Conservation (phyloP, 176 grass and related monocot genomes). For the Rhynchospora breviuscula region DNA sequence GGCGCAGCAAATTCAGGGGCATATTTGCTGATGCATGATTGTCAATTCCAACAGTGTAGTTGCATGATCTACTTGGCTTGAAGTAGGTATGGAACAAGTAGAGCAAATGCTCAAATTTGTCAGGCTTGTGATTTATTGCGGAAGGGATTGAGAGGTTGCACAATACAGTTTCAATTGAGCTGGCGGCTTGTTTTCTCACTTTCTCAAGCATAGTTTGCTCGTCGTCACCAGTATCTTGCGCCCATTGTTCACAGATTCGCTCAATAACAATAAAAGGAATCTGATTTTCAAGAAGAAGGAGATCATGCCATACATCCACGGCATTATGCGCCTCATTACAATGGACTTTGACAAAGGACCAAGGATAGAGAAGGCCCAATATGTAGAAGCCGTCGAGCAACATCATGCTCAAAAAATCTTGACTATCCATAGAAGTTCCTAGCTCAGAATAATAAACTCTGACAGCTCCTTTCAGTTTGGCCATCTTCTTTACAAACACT, state of each 20-base stretch:
- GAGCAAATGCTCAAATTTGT: background rate
- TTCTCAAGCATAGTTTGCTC: background rate
- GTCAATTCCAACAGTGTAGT: background rate
- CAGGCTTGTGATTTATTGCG: background rate
- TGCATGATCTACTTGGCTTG: background rate
- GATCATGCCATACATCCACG: background rate
- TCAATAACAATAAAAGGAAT: background rate
- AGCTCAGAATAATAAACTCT: background rate
- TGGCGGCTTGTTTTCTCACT: background rate
- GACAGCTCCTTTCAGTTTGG: background rate
- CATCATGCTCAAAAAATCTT: constrained; percentile 8
- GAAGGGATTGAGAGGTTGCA: background rate
- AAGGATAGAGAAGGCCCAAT: background rate
- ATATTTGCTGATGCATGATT: background rate
- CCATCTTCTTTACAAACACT: background rate
- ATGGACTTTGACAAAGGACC: background rate
- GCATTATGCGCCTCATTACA: background rate
- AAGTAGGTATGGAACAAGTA: background rate
- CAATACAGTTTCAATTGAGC: background rate
- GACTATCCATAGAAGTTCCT: constrained; percentile 10
- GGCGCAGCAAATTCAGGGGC: background rate
- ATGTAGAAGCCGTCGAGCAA: constrained; percentile 26
- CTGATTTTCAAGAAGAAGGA: background rate
- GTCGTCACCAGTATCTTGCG: background rate
- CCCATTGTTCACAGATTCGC: background rate